Percentiles rank a stretch among this genome's conserved stretches.
phyloP scores from a whole-genome alignment of 2,329 filamentous ascomycete genomes.

The Phaeosphaeriaceae sp. region DNA sequence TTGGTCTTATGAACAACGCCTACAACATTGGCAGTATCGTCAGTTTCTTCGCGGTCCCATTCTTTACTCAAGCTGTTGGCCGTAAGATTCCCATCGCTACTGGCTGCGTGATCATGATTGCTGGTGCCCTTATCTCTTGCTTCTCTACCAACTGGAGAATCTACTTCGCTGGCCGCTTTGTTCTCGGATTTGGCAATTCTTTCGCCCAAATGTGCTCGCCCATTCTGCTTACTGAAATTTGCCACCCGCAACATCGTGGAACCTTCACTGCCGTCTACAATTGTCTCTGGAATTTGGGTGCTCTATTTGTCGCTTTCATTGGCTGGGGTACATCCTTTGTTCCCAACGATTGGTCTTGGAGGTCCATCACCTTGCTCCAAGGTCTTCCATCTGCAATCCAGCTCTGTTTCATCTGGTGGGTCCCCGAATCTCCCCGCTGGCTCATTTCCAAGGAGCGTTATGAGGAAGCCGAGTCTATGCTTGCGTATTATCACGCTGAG shows the following conservation, averaged over 20 bases:
- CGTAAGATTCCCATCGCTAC: slow-evolving; percentile 50
- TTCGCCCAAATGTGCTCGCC: slow-evolving; percentile 69
- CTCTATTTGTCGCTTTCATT: slow-evolving; percentile 65
- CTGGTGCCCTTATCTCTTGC: slow-evolving; percentile 46
- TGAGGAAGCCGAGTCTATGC: slow-evolving; percentile 65
- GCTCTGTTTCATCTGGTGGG: slow-evolving; percentile 64
- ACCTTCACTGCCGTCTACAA: slow-evolving; percentile 71
- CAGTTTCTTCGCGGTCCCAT: slow-evolving; percentile 44
- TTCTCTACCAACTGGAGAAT: slow-evolving; percentile 43
- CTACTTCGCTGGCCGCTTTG: slow-evolving; percentile 65
- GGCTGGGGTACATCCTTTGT: slow-evolving; percentile 49
- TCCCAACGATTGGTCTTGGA: slow-evolving; percentile 56
- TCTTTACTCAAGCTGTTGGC: slow-evolving; percentile 52
- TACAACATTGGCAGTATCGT: slow-evolving; percentile 51
- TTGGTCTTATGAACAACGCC: slow-evolving; percentile 55
- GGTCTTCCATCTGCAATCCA: slow-evolving; percentile 60
- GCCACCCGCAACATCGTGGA: slow-evolving; percentile 71
- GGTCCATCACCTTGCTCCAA: slow-evolving; percentile 61
- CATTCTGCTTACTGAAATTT: slow-evolving; percentile 69
- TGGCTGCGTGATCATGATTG: slow-evolving; percentile 54
- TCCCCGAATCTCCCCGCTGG: slow-evolving; percentile 68
- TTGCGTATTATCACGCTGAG: slow-evolving; percentile 68
- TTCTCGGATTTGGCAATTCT: slow-evolving; percentile 71
- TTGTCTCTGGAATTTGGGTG: slow-evolving; percentile 69
- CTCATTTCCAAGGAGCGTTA: slow-evolving; percentile 68